Conservation (phyloP, 2,329 filamentous ascomycete genomes). For the Fusarium austroafricanum region DNA sequence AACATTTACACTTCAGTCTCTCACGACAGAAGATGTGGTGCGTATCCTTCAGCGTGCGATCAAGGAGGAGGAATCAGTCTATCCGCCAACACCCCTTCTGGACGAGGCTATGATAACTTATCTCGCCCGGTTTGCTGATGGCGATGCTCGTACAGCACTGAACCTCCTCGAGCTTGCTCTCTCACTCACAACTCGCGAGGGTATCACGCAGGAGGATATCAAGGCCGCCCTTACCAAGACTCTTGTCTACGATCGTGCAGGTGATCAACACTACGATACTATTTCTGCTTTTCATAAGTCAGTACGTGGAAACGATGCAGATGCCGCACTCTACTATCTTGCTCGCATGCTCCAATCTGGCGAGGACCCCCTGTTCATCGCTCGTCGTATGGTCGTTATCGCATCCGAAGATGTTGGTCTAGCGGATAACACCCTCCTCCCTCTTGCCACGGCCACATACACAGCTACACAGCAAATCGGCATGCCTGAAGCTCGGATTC, state of each 20-base stretch:
- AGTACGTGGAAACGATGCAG: conserved; percentile 85
- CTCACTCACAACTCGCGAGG: conserved; percentile 69
- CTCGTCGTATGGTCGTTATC: conserved; percentile 92
- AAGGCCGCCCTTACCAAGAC: conserved; percentile 90
- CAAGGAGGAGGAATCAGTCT: conserved; percentile 63
- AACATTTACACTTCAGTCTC: conserved; percentile 85
- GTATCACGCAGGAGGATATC: conserved; percentile 79
- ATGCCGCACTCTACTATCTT: conserved; percentile 94
- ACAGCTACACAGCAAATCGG: conserved; percentile 92
- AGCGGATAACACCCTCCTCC: conserved; percentile 85
- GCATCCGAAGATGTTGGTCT: conserved; percentile 94
- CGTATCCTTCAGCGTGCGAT: conserved; percentile 83
- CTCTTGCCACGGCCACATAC: conserved; percentile 87
- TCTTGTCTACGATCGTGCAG: conserved; percentile 91
- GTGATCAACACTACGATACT: conserved; percentile 97
- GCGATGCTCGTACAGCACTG: conserved; percentile 91
- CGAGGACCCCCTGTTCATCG: conserved; percentile 93
- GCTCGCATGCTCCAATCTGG: conserved; percentile 95
- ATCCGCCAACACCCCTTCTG: conserved; percentile 67
- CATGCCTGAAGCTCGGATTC: conserved; percentile 93
- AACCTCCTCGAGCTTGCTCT: conserved; percentile 93
- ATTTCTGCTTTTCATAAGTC: conserved; percentile 98
- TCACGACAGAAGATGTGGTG: conserved; percentile 77
- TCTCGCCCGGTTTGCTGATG: conserved; percentile 87
- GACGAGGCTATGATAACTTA: conserved; percentile 83